Conservation (phyloP, 495 filamentous ascomycete genomes). For the Trichocladium uniseriatum region DNA sequence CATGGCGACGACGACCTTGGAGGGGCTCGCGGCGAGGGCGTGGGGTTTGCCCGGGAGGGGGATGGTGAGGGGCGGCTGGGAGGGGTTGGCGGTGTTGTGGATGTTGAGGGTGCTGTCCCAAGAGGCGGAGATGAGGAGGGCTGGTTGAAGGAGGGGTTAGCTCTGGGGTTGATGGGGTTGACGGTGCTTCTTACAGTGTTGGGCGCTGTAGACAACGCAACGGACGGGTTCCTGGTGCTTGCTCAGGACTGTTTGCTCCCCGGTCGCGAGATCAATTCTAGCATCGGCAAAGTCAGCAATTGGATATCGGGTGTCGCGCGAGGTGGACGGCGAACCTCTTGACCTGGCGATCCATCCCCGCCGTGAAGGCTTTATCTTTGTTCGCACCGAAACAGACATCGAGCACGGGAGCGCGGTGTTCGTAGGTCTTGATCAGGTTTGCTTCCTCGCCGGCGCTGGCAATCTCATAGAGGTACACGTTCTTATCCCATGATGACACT, state of each 20-base stretch:
- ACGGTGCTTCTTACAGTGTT: conserved; percentile 48
- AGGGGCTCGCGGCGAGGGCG: conserved; percentile 68
- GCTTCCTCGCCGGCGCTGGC: conserved; percentile 46
- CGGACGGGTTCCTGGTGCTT: conserved; percentile 71
- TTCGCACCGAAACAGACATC: conserved; percentile 84
- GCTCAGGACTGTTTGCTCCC: conserved; percentile 64
- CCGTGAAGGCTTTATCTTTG: conserved; percentile 72
- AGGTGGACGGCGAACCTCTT: conserved; percentile 43
- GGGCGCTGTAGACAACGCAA: conserved; percentile 68
- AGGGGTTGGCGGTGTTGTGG: conserved; percentile 47
- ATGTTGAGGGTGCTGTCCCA: conserved; percentile 90
- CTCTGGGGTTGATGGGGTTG: background rate
- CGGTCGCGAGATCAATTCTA: conserved; percentile 64
- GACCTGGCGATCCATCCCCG: conserved; percentile 77
- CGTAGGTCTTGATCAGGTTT: conserved; percentile 57
- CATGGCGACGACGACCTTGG: conserved; percentile 91
- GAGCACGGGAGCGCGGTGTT: conserved; percentile 78
- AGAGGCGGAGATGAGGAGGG: conserved; percentile 74
- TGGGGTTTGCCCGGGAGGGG: conserved; percentile 76
- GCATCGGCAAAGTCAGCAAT: background rate
- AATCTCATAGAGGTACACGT: conserved; percentile 82
- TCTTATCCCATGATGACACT: conserved; percentile 90
- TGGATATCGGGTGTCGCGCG: background rate
- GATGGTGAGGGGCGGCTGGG: conserved; percentile 44
- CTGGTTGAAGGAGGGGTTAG: conserved; percentile 14